These are phyloP conservation scores for Hericium erinaceus DNA, from an alignment of 768 basidiomycete species.

Conservation along the genomic window DNA sequence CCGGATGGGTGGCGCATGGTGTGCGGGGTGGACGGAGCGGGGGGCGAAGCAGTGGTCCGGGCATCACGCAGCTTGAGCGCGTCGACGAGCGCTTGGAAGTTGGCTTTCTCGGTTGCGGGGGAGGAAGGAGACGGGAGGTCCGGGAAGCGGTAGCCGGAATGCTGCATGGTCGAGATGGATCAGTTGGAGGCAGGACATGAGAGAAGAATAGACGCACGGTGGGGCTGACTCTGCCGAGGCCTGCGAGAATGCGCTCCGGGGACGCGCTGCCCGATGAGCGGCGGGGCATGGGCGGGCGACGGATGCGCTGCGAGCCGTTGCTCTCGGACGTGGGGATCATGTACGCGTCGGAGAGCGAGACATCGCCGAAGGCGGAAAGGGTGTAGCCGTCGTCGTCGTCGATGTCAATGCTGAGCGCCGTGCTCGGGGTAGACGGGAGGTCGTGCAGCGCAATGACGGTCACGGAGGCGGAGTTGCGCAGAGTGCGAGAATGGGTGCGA, in stretches of 20 bases:
- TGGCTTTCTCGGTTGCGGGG: slow-evolving; percentile 2
- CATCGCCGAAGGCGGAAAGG: slow-evolving; percentile 9
- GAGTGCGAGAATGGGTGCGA: neutral
- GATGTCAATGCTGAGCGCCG: slow-evolving; percentile 2
- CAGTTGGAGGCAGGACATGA: neutral
- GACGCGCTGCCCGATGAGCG: neutral
- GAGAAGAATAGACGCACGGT: neutral
- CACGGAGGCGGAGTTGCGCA: slow-evolving; percentile 1
- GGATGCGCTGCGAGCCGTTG: slow-evolving; percentile 5
- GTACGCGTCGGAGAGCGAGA: neutral
- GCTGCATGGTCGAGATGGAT: neutral
- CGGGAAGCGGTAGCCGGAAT: slow-evolving; percentile 4
- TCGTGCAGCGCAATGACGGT: neutral
- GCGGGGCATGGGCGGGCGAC: slow-evolving; percentile 9
- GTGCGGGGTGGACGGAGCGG: neutral
- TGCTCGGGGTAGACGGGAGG: neutral
- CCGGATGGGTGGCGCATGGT: neutral
- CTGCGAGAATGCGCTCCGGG: neutral
- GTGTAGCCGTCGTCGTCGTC: slow-evolving; percentile 13
- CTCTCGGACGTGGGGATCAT: slow-evolving; percentile 3
- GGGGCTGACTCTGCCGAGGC: neutral
- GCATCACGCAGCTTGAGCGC: neutral
- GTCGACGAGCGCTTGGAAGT: slow-evolving; percentile 10
- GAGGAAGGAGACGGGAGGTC: slow-evolving; percentile 6
- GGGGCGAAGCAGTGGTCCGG: neutral